Base-by-base conservation (phyloP, 108 stramenopile genomes). In the Mediolabrus comicus region DNA sequence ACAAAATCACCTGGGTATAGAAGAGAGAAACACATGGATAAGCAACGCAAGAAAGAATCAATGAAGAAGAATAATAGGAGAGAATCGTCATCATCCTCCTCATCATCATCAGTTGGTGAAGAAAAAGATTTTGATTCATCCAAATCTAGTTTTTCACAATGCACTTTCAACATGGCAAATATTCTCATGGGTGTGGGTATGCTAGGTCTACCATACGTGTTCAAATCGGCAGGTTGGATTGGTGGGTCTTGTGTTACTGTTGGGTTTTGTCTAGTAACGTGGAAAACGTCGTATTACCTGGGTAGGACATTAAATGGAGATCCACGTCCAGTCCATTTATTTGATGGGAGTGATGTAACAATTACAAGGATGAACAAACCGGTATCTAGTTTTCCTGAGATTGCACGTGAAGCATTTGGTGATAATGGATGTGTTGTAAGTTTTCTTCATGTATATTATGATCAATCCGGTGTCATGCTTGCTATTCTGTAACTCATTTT, bases 181-280 rank as follows among this genome's bases (percentile, higher is more conserved):
- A 91, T 91, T 54, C 69, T 91, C 30, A 91, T 91, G 90, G 88
- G 90, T 39, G 90, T 91, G 12, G 90, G 90, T 43, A 63, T 91
- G 65, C 77, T 91, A 16, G 86, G 87, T 17, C 69, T 91, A 12
- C 90, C 90, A 3, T 91, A 73, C 56, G 75, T 87, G 0, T 88
- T 85, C 58, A 61, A 77, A 60, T 74, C 69, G 43, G 82, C 90
- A 29, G 90, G 90, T 19, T 79, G 81, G 75, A 51, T 83, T 25
- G 90, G 87, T 14, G 90, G 90, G 10, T 75, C 54, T 22, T 59
- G 71, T 59, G 80, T 84, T 24, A 68, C 81, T 10, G 13, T 89
- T n/a, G 56, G 30, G 3, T 69, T 89, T 59, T 77, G 75, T 29
- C 73, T 80, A 16, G 72, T 84, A 11, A 80, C 84, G 28, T 88